A percentile compares a stretch with the other conserved stretches of the same genome.
Evolutionary conservation across 306 rosid species (phyloP).

Genomic region (Gastrolobium bilobum): DNA sequence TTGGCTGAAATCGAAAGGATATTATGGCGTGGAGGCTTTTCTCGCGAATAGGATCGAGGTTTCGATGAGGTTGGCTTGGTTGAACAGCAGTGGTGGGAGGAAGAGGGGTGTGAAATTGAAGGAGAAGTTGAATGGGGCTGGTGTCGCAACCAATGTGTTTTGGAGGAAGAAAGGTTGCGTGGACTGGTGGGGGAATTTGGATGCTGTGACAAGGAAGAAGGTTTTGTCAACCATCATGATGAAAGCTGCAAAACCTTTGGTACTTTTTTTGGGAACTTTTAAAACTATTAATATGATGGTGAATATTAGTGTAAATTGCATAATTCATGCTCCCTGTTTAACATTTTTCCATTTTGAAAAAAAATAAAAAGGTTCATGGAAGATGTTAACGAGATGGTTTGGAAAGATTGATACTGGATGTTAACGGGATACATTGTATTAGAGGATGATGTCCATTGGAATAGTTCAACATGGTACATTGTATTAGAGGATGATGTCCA

Average conservation of each 20-base stretch:
- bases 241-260: slow-evolving; percentile 78
- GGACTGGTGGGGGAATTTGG: slow-evolving; percentile 87
- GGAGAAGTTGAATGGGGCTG: slow-evolving; percentile 67
- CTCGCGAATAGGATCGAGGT: slow-evolving; percentile 82
- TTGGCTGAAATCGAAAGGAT: slow-evolving; percentile 89
- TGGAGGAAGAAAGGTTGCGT: slow-evolving; percentile 96
- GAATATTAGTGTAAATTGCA: not conserved
- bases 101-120: slow-evolving; percentile 84
- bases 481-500: not conserved
- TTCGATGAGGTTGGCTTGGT: slow-evolving; percentile 83
- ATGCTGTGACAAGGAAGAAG: slow-evolving; percentile 59
- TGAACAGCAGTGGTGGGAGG: slow-evolving; percentile 65
- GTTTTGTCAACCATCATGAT: slow-evolving; percentile 62
- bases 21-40: slow-evolving; percentile 78
- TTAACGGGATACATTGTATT: not conserved
- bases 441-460: not conserved
- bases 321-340: not conserved
- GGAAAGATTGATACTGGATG: slow-evolving; percentile 22
- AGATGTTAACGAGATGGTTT: slow-evolving; percentile 17
- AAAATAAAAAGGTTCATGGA: not conserved
- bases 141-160: slow-evolving; percentile 70
- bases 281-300: not conserved
- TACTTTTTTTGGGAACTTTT: slow-evolving; percentile 54
- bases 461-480: slow-evolving; percentile 13
- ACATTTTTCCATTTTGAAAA: not conserved